Evolutionary conservation across 1,284 basidiomycete genomes (phyloP).

Genomic region (Ceratorhiza oryzae-sativae): DNA sequence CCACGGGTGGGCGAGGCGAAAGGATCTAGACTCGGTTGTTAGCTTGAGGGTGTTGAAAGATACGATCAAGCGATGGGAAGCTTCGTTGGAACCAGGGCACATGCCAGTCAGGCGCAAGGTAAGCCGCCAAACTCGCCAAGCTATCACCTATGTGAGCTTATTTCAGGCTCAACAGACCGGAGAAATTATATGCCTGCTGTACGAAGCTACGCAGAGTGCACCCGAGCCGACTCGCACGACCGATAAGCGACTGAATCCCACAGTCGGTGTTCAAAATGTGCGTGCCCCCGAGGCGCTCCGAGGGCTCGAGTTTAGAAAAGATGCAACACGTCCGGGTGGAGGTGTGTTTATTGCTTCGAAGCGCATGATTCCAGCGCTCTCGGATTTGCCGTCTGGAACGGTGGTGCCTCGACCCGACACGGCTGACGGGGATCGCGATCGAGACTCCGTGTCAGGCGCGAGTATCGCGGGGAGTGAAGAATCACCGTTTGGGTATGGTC

Average conservation of each 20-base stretch:
- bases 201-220: constrained; percentile 78
- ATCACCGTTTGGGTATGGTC: constrained; percentile 18
- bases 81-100: constrained; percentile 78
- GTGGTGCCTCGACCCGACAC: constrained; percentile 62
- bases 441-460: constrained; percentile 43
- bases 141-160: not conserved
- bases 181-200: constrained; percentile 89
- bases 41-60: constrained; percentile 82
- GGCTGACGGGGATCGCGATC: constrained; percentile 38
- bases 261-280: constrained; percentile 67
- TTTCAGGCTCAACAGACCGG: constrained; percentile 69
- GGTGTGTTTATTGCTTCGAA: constrained; percentile 77
- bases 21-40: constrained; percentile 74
- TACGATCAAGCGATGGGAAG: constrained; percentile 84
- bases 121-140: constrained; percentile 48
- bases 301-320: constrained; percentile 63
- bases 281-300: constrained; percentile 49
- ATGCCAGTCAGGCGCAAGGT: constrained; percentile 91
- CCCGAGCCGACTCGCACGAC: constrained; percentile 51
- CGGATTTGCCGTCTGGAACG: constrained; percentile 68
- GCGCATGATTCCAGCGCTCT: constrained; percentile 60
- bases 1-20: constrained; percentile 87
- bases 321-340: constrained; percentile 77
- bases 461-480: constrained; percentile 43
- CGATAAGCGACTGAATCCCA: constrained; percentile 71